These are phyloP conservation scores for Penicillium thymicola DNA, from an alignment of 2,329 filamentous ascomycete species.

Conservation along the genomic window DNA sequence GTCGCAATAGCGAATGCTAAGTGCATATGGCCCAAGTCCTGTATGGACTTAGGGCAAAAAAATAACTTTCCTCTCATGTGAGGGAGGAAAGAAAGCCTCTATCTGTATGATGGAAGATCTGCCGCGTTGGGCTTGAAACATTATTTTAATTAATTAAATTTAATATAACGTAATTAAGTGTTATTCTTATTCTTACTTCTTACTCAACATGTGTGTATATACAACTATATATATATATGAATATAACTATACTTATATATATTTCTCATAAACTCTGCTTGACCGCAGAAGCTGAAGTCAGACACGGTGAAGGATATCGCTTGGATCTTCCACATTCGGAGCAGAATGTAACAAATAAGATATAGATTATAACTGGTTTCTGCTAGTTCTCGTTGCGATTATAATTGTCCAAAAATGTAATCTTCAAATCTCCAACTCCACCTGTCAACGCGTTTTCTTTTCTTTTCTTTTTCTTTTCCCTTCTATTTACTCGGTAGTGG, in stretches of 20 bases:
- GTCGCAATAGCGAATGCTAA: neutral
- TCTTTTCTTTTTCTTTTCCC: constrained; percentile 16
- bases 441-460: constrained; percentile 11
- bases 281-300: constrained; percentile 16
- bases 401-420: neutral
- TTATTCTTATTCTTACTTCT: neutral
- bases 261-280: constrained; percentile 10
- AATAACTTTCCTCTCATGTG: constrained; percentile 5
- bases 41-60: neutral
- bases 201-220: neutral
- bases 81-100: neutral
- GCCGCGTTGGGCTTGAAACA: neutral
- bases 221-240: no score
- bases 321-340: neutral
- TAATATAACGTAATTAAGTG: neutral
- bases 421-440: neutral
- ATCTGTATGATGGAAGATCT: constrained; percentile 1
- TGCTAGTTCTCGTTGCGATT: neutral
- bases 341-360: neutral
- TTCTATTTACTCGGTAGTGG: constrained; percentile 6
- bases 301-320: neutral
- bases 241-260: no score
- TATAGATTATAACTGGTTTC: neutral
- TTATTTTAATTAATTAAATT: no score
- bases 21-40: neutral